Evolutionary conservation across 192 early-diverging fungal genomes (phyloP).

Genomic region (Dimargaris cristalligena): DNA sequence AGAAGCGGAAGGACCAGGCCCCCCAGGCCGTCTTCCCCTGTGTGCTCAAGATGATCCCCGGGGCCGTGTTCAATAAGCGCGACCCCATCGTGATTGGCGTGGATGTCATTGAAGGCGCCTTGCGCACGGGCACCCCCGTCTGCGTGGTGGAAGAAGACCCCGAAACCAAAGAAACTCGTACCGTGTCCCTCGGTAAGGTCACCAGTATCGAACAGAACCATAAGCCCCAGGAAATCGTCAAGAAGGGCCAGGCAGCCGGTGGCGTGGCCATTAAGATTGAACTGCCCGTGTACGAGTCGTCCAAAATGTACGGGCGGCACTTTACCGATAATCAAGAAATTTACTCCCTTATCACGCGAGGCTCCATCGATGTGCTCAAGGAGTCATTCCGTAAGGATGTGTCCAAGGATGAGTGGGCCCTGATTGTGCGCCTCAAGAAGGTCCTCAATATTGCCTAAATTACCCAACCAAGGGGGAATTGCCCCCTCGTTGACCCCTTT

Average conservation of each 20-base stretch:
- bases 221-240: slow-evolving; percentile 63
- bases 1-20: slow-evolving; percentile 72
- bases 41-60: slow-evolving; percentile 70
- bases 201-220: slow-evolving; percentile 85
- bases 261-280: slow-evolving; percentile 89
- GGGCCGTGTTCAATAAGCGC: slow-evolving; percentile 85
- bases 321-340: slow-evolving; percentile 70
- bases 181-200: slow-evolving; percentile 71
- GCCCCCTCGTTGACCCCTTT: slow-evolving; percentile 1
- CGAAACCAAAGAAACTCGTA: slow-evolving; percentile 50
- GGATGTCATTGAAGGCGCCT: slow-evolving; percentile 82
- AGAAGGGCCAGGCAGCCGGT: slow-evolving; percentile 64
- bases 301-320: slow-evolving; percentile 86
- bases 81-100: slow-evolving; percentile 90
- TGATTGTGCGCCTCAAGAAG: slow-evolving; percentile 68
- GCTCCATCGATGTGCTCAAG: slow-evolving; percentile 90
- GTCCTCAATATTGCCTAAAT: slow-evolving; percentile 23
- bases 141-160: slow-evolving; percentile 65
- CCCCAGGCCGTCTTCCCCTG: slow-evolving; percentile 95
- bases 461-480: too few relatives aligned
- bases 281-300: slow-evolving; percentile 58
- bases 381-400: slow-evolving; percentile 83
- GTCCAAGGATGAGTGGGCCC: slow-evolving; percentile 71
- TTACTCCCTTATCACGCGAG: slow-evolving; percentile 66
- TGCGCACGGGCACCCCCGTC: slow-evolving; percentile 80